Evolutionary conservation across 441 rosid species (phyloP), one percentile per base, ranked within the genome.

Genomic region (Hura crepitans): DNA sequence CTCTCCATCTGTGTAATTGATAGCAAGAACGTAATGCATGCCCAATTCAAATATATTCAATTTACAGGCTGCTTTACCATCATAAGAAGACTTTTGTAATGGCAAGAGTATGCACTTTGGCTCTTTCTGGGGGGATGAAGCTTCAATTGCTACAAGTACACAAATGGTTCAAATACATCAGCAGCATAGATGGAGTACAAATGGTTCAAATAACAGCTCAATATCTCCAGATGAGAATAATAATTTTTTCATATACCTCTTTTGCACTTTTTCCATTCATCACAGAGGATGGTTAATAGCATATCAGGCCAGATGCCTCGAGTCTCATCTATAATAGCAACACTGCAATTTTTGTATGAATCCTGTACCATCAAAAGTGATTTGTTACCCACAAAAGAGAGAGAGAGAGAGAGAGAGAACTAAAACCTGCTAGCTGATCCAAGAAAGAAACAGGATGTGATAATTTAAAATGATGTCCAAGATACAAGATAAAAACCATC

Each of bases 181-280:
- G 59, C 69, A 27, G 78, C 73, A 20, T 54, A 59, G n/a, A n/a
- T n/a, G n/a, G n/a, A n/a, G n/a, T n/a, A n/a, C n/a, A n/a, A n/a
- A n/a, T n/a, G n/a, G n/a, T n/a, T n/a, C n/a, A n/a, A 27, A 39
- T 11, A 39, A 75, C 23, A 47, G 42, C 39, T 56, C 39, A 71
- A 74, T 6, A 49, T 25, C 39, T 28, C 45, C 7, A 64, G 54
- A 49, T 45, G 66, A 28, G 47, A 57, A 30, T 23, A 30, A 37
- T 62, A 57, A 49, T 60, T 56, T 56, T 6, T 28, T 55, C 31
- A 77, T 63, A 68, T 85, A 84, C 99, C 99, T 88, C 85, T 84
- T 85, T 91, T 95, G 87, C 99, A 95, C 78, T 86, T 88, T 76
- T 84, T 89, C 99, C 99, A 96, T 82, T 93, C 98, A 83, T 89